A percentile compares a stretch with the other conserved stretches of the same genome.
Conservation (phyloP, 2,329 filamentous ascomycete genomes). For the Exophiala lecanii-corni region DNA sequence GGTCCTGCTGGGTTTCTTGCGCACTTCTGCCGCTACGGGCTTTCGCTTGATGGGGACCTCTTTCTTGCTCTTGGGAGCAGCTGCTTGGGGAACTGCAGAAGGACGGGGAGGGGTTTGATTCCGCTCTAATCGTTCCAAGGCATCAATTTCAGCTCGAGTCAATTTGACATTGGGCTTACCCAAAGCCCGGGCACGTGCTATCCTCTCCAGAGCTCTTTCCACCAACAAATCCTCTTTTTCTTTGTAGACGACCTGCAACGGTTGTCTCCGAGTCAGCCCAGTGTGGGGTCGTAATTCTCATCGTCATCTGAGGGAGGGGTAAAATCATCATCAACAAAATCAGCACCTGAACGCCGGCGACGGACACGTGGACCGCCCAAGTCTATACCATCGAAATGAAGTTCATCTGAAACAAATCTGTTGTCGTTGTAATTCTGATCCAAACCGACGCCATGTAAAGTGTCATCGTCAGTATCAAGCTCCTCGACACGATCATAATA, state of each 20-base stretch:
- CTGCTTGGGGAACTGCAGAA: conserved; percentile 19
- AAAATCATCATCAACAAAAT: conserved; percentile 46
- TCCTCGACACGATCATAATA: conserved; percentile 40
- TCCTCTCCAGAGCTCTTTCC: conserved; percentile 72
- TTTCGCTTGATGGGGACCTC: conserved; percentile 23
- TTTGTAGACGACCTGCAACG: conserved; percentile 51
- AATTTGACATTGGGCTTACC: conserved; percentile 77
- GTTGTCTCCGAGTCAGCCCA: conserved; percentile 39
- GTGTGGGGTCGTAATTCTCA: conserved; percentile 51
- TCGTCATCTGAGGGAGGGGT: conserved; percentile 37
- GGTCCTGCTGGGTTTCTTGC: conserved; percentile 21
- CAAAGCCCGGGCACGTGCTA: conserved; percentile 69
- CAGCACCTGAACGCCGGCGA: conserved; percentile 44
- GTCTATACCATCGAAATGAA: conserved; percentile 59
- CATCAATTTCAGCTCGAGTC: conserved; percentile 72
- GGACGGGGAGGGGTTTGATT: conserved; percentile 55
- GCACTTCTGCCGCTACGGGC: conserved; percentile 21
- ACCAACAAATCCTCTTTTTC: conserved; percentile 72
- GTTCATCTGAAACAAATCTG: conserved; percentile 55
- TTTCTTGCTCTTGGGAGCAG: conserved; percentile 28
- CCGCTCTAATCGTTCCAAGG: conserved; percentile 57
- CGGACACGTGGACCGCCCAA: conserved; percentile 42
- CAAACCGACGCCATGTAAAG: conserved; percentile 55
- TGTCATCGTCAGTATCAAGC: conserved; percentile 40
- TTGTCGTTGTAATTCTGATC: conserved; percentile 41